Percentiles rank a stretch among this genome's conserved stretches.
Evolutionary conservation across 2,329 filamentous ascomycete species (phyloP).

Genomic region (Penicillium corylophilum): DNA sequence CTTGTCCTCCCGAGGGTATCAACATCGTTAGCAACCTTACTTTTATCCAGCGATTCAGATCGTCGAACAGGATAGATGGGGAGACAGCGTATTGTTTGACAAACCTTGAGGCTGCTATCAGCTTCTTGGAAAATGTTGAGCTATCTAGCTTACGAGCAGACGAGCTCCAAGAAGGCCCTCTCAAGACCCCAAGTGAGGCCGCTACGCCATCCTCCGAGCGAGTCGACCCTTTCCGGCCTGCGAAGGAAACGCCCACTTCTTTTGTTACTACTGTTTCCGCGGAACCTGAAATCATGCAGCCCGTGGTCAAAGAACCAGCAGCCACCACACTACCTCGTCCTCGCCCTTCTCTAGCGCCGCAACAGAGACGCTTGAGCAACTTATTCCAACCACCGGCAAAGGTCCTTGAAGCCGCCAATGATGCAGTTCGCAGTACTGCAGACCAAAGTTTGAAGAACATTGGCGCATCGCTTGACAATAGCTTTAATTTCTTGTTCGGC

Average conservation of each 20-base stretch:
- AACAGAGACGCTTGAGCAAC: conserved; percentile 77
- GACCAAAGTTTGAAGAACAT: conserved; percentile 93
- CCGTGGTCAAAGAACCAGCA: conserved; percentile 28
- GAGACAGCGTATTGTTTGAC: conserved; percentile 96
- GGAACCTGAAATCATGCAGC: conserved; percentile 31
- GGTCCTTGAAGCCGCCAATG: conserved; percentile 77
- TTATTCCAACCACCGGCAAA: conserved; percentile 81
- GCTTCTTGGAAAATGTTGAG: conserved; percentile 93
- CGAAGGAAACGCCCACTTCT: conserved; percentile 26
- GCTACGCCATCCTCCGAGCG: conserved; percentile 26
- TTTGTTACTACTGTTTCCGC: conserved; percentile 30
- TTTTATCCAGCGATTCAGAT: conserved; percentile 90
- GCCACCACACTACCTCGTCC: conserved; percentile 36
- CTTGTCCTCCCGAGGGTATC: conserved; percentile 78
- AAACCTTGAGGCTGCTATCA: conserved; percentile 91
- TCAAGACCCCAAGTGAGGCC: conserved; percentile 51
- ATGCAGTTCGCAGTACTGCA: conserved; percentile 81
- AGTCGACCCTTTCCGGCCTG: conserved; percentile 24
- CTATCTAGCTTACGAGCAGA: conserved; percentile 82
- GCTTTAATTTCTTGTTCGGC: conserved; percentile 89
- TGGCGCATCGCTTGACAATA: conserved; percentile 83
- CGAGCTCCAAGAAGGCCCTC: conserved; percentile 67
- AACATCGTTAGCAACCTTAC: conserved; percentile 91
- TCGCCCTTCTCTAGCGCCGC: conserved; percentile 42
- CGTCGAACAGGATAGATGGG: conserved; percentile 80